phyloP scores from a whole-genome alignment of 352 stramenopile species.

The Peronospora belbahrii region DNA sequence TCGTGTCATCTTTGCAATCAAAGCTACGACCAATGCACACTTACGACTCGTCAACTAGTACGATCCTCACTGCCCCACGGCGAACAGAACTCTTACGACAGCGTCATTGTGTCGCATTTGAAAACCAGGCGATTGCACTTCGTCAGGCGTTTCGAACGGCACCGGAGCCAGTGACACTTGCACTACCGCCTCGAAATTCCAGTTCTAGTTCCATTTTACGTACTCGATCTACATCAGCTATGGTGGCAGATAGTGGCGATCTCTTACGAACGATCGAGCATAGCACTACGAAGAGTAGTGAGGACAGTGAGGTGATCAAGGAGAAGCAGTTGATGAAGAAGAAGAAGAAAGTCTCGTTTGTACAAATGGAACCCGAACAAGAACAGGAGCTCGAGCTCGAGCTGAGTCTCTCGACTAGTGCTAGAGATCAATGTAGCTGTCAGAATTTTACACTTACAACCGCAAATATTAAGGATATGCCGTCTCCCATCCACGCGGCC shows the following conservation, averaged over 20 bases:
- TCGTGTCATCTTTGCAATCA: slow-evolving; percentile 3
- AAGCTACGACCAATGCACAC: slow-evolving; percentile 24
- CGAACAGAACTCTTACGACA: slow-evolving; percentile 44
- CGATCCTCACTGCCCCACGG: slow-evolving; percentile 29
- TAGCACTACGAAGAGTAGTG: slow-evolving; percentile 15
- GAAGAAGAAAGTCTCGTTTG: slow-evolving; percentile 62
- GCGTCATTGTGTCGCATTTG: slow-evolving; percentile 41
- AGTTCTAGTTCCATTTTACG: slow-evolving; percentile 18
- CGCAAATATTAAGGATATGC: slow-evolving; percentile 21
- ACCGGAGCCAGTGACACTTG: slow-evolving; percentile 34
- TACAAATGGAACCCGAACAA: slow-evolving; percentile 23
- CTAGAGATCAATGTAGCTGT: slow-evolving; percentile 14
- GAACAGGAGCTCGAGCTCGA: slow-evolving; percentile 7
- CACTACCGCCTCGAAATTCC: slow-evolving; percentile 22
- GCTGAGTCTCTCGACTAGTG: slow-evolving; percentile 3
- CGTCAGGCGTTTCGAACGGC: slow-evolving; percentile 52
- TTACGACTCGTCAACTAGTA: slow-evolving; percentile 42
- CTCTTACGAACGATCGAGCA: slow-evolving; percentile 3
- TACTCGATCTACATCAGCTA: slow-evolving; percentile 8
- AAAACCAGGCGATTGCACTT: slow-evolving; percentile 38
- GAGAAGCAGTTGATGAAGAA: slow-evolving; percentile 33
- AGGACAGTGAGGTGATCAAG: slow-evolving; percentile 12
- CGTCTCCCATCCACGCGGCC: slow-evolving; percentile 61
- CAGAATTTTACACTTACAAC: slow-evolving; percentile 6
- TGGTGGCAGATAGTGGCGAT: not conserved